Conservation (phyloP, 306 rosid genomes). For the Pterocarpus santalinus region DNA sequence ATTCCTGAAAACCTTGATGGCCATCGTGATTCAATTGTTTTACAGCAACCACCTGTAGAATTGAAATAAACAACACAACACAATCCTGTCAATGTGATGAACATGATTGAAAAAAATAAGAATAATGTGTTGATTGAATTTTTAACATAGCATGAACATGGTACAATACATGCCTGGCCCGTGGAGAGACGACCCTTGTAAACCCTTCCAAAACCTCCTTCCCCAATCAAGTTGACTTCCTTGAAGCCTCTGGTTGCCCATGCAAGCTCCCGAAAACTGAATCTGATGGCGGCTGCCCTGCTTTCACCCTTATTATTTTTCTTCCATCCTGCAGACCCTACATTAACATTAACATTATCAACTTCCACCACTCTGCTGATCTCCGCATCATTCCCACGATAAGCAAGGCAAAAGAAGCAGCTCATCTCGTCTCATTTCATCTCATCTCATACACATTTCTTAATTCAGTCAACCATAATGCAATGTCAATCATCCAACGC, state of each 20-base stretch:
- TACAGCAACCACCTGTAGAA: slow-evolving; percentile 71
- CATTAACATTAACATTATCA: background rate
- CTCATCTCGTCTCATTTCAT: slow-evolving; percentile 18
- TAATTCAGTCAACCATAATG: background rate
- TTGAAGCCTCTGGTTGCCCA: slow-evolving; percentile 32
- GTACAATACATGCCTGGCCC: slow-evolving; percentile 56
- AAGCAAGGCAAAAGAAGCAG: slow-evolving; percentile 36
- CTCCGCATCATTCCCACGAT: slow-evolving; percentile 16
- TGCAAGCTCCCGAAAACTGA: slow-evolving; percentile 36
- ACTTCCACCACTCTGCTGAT: background rate
- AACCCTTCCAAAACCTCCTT: slow-evolving; percentile 93
- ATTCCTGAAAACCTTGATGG: slow-evolving; percentile 84
- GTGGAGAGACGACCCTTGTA: slow-evolving; percentile 79
- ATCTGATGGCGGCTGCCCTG: slow-evolving; percentile 34
- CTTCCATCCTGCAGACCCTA: too few species aligned
- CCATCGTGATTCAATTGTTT: slow-evolving; percentile 78
- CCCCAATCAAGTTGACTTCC: slow-evolving; percentile 76
- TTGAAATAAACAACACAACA: too few species aligned
- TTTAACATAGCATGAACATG: too few species aligned
- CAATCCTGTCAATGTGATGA: too few species aligned
- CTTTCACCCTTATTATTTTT: background rate
- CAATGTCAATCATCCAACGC: background rate
- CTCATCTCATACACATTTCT: background rate
- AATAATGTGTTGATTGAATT: too few species aligned
- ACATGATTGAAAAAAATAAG: too few species aligned